Base-by-base conservation (phyloP, 2,329 filamentous ascomycete species). In the Cercospora berteroae region DNA sequence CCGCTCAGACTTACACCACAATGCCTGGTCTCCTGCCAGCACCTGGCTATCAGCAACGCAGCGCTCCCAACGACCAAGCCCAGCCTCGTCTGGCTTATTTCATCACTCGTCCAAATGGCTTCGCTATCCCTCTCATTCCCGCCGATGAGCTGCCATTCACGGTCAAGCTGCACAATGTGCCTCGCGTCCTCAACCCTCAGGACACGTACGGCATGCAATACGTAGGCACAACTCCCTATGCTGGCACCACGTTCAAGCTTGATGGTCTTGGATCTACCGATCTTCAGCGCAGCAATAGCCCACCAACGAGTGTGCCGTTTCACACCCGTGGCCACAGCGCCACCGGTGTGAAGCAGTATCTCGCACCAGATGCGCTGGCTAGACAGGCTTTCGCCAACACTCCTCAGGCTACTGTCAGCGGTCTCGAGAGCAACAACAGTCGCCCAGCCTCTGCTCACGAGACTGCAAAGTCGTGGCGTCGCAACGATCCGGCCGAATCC, bases 141-240 rank as follows among this genome's bases (percentile, higher is more conserved):
- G 77, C 75, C 5, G 81, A 83, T 63, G 80, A 82, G 70, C 75
- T 83, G 3, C 80, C 81, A n/a, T 67, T 69, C 60, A 71, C 71
- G 0, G 74, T 81, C 55, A 74, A 76, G n/a, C 74, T 83, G 10
- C 71, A 75, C 31, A 79, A 77, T 8, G 70, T 81, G 6, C 78
- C 80, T 39, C 75, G 76, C 1, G 70, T 75, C 16, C 66, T 83
- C 50, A 76, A 65, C 18, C 74, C 69, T n/a, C 70, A 72, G 36
- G 68, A 78, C 23, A 73, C 73, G 7, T 69, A 72, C 18, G 74
- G 72, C 5, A 74, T 80, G 73, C 69, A 73, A 18, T 74, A 73
- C 48, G 71, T 78, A 33, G 78, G 77, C 56, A 70, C 67, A 23
- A 64, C 72, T 33, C 71, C 74, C 0, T 72, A 69, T 58, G 71